Evolutionary conservation across 371 early-diverging fungal genomes (phyloP).

Genomic region (Mucor circinelloides): DNA sequence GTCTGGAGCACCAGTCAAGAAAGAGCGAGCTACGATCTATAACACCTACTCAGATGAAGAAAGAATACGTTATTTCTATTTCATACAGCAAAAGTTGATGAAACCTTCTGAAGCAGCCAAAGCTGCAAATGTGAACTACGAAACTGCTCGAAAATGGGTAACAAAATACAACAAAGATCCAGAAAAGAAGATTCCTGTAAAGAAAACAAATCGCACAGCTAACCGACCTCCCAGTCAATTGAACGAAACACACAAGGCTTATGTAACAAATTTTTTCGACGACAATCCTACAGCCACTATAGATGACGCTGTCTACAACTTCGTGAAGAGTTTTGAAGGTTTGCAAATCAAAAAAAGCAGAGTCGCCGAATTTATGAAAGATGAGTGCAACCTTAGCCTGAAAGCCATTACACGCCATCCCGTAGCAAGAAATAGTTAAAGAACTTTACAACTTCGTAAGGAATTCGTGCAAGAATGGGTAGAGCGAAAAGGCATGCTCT

Average conservation of each 20-base stretch:
- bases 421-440: neutral
- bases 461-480: too few species aligned
- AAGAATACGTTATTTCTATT: slow-evolving; percentile 7
- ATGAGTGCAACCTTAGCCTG: slow-evolving; percentile 13
- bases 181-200: neutral
- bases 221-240: neutral
- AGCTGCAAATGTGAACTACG: slow-evolving; percentile 5
- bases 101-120: neutral
- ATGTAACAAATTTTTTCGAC: slow-evolving; percentile 8
- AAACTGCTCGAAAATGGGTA: too few species aligned
- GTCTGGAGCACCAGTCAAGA: too few species aligned
- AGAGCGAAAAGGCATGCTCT: slow-evolving; percentile 5
- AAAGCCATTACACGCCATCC: slow-evolving; percentile 9
- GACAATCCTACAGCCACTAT: slow-evolving; percentile 6
- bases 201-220: slow-evolving; percentile 7
- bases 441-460: too few species aligned
- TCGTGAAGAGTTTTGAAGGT: slow-evolving; percentile 3
- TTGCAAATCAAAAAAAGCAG: slow-evolving; percentile 15
- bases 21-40: slow-evolving; percentile 40
- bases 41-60: slow-evolving; percentile 1
- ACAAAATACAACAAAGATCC: too few species aligned
- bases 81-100: too few species aligned
- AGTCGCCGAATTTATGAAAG: slow-evolving; percentile 18
- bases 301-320: slow-evolving; percentile 10
- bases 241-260: neutral